Percentiles rank a stretch among this genome's conserved stretches.
These are phyloP conservation scores for Aspergillus hancockii DNA, from an alignment of 495 filamentous ascomycete species.

Conservation along the genomic window DNA sequence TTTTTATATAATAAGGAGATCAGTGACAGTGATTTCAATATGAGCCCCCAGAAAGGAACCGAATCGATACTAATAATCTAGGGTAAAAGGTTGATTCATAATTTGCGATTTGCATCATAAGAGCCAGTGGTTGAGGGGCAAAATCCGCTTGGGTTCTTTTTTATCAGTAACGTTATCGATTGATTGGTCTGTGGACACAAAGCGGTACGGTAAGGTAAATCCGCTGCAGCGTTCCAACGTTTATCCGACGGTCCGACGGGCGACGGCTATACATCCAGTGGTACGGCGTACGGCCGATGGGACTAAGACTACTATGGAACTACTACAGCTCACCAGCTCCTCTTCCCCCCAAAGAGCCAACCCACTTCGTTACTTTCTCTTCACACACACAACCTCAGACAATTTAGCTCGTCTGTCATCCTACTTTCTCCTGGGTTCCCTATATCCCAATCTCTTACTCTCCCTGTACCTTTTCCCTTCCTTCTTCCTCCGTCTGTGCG, in stretches of 20 bases:
- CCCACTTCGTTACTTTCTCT: neutral
- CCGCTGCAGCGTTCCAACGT: constrained; percentile 28
- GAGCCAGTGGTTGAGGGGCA: constrained; percentile 14
- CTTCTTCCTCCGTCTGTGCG: constrained; percentile 9
- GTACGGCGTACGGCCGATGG: neutral
- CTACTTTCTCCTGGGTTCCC: neutral
- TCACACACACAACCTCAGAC: neutral
- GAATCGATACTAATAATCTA: neutral
- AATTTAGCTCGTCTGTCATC: neutral
- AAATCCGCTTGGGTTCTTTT: constrained; percentile 17
- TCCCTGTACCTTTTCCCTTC: constrained; percentile 8
- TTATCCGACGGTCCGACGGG: constrained; percentile 27
- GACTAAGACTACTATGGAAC: neutral
- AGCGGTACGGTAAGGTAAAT: constrained; percentile 9
- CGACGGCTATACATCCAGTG: neutral
- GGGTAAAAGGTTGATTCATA: too few species aligned
- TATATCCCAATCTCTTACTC: neutral
- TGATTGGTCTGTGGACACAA: constrained; percentile 17
- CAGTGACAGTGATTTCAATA: neutral
- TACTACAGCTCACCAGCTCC: neutral
- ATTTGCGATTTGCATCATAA: too few species aligned
- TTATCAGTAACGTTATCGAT: constrained; percentile 32
- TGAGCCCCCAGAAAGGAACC: neutral
- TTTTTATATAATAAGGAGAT: neutral
- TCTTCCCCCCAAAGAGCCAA: neutral